These are phyloP conservation scores for Pleoardoris graminearum DNA, from an alignment of 2,329 filamentous ascomycete genomes.

Conservation along the genomic window DNA sequence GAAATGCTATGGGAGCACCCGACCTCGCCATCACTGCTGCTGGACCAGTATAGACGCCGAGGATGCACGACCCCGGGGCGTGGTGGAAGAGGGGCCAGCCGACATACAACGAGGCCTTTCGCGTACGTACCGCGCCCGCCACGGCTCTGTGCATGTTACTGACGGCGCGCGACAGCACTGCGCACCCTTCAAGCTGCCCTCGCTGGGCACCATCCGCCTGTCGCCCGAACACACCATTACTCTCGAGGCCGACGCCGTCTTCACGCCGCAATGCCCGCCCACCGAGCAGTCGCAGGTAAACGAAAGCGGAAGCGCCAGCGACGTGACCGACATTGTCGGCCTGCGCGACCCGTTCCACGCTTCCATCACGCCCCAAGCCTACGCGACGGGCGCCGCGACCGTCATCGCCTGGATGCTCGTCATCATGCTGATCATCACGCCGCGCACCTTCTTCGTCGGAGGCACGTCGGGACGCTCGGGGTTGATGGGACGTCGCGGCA, in stretches of 20 bases:
- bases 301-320: slow-evolving; percentile 46
- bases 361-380: slow-evolving; percentile 89
- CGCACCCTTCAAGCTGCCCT: slow-evolving; percentile 65
- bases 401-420: slow-evolving; percentile 90
- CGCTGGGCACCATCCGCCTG: slow-evolving; percentile 60
- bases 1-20: slow-evolving; percentile 34
- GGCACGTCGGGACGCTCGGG: slow-evolving; percentile 68
- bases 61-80: slow-evolving; percentile 34
- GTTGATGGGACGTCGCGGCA: slow-evolving; percentile 77
- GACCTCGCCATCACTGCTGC: slow-evolving; percentile 30
- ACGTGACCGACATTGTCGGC: slow-evolving; percentile 61
- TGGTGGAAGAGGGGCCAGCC: slow-evolving; percentile 30
- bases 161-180: slow-evolving; percentile 53
- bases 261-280: slow-evolving; percentile 60
- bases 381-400: slow-evolving; percentile 88
- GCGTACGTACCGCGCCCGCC: slow-evolving; percentile 29
- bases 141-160: slow-evolving; percentile 17
- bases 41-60: slow-evolving; percentile 41
- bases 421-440: slow-evolving; percentile 91
- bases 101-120: slow-evolving; percentile 34
- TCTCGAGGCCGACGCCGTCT: slow-evolving; percentile 62
- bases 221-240: slow-evolving; percentile 60
- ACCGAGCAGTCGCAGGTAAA: slow-evolving; percentile 32
- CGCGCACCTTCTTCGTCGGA: slow-evolving; percentile 88
- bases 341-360: slow-evolving; percentile 88